Evolutionary conservation across 2,329 filamentous ascomycete species (phyloP), one percentile per base, ranked within the genome.

Genomic region (Sordariomycetes sp.): DNA sequence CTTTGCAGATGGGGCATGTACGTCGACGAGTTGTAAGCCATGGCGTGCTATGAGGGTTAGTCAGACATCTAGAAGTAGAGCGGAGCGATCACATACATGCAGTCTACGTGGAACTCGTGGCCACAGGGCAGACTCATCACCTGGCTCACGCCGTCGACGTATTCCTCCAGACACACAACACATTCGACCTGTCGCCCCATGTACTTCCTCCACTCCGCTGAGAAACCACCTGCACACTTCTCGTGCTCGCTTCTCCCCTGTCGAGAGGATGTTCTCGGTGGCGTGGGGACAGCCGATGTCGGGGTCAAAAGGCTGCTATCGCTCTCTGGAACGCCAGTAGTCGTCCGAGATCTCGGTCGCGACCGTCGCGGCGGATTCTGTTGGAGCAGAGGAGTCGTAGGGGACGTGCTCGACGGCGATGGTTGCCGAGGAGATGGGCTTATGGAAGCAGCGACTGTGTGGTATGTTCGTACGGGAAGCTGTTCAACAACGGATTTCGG

Each of bases 1-100:
- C 87, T 64, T 98, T 98, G 65, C 92, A 98, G 40, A 98, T 96
- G 1, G 92, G 92, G 49, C 92, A 98, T n/a, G 92, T 98, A 42
- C 92, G 81, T 42, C 92, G 82, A 32, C 90, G 80, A 12, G 88
- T 96, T 1, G 90, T 95, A 34, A 98, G 68, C 92, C 92, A 98
- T 3, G 92, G 92, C 5, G 92, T 96, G 53, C 87, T 94, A 43
- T 42, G 21, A 18, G 30, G 16, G 30, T 21, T 34, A 35, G 26
- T 23, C 9, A n/a, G 6, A 4, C 14, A 20, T 28, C 33, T 21
- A 21, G 33, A 38, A 18, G 35, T 30, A 34, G 20, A 20, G 18
- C 19, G 32, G 36, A 34, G 19, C n/a, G 17, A 25, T 15, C 11
- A 82, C 87, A 81, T 64, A 94, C 87, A 98, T 96, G 87, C 92